Evolutionary conservation across 2,329 filamentous ascomycete species (phyloP).

Genomic region (Bertia moriformis): DNA sequence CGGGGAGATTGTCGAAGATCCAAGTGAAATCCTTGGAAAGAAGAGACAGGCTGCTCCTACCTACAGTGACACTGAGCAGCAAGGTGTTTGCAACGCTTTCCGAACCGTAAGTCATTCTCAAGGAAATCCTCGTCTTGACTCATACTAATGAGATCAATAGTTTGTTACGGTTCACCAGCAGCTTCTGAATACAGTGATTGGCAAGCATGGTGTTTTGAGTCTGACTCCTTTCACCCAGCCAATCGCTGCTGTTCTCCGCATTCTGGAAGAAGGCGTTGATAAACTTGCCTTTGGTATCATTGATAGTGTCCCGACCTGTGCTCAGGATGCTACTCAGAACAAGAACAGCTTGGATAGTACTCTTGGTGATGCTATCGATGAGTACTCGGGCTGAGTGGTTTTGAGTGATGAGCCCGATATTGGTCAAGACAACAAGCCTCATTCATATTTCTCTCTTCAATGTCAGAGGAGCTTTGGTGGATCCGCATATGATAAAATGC

Average conservation of each 20-base stretch:
- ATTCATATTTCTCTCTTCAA: too few species aligned
- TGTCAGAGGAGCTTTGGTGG: too few species aligned
- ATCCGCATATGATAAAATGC: too few species aligned
- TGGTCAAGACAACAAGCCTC: too few species aligned
- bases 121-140: too few species aligned
- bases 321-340: slow-evolving; percentile 3
- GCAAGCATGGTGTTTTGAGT: slow-evolving; percentile 4
- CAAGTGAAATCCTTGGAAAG: not conserved
- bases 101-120: too few species aligned
- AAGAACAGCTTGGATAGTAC: not conserved
- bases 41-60: not conserved
- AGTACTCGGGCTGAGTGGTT: not conserved
- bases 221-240: slow-evolving; percentile 4
- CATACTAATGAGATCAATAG: too few species aligned
- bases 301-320: slow-evolving; percentile 6
- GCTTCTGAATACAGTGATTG: slow-evolving; percentile 8
- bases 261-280: not conserved
- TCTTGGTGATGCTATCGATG: not conserved
- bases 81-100: not conserved
- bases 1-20: not conserved
- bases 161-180: slow-evolving; percentile 6
- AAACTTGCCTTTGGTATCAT: slow-evolving; percentile 6
- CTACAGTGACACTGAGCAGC: not conserved
- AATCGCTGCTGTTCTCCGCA: slow-evolving; percentile 3
- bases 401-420: too few species aligned